Conservation (phyloP, 148 eudicot genomes). For the Arctostaphylos glauca region DNA sequence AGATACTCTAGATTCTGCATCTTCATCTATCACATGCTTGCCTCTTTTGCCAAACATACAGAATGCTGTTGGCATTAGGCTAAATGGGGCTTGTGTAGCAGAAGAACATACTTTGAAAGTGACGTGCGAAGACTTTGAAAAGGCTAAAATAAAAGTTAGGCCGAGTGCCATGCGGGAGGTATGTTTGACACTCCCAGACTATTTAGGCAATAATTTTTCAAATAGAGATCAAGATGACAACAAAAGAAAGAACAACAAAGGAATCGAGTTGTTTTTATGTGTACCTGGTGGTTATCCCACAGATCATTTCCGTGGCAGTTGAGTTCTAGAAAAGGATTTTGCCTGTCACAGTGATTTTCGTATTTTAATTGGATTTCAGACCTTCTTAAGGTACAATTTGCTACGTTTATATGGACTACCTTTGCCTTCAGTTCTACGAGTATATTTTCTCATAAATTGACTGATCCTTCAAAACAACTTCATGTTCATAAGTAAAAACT, state of each 20-base stretch:
- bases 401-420: background rate
- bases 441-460: background rate
- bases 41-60: constrained; percentile 23
- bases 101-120: constrained; percentile 36
- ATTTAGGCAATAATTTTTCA: background rate
- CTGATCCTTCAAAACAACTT: background rate
- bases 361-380: background rate
- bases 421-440: background rate
- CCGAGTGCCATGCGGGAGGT: constrained; percentile 99
- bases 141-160: constrained; percentile 75
- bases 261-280: background rate
- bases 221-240: background rate
- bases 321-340: background rate
- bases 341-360: background rate
- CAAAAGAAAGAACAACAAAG: too few species aligned
- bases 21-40: constrained; percentile 30
- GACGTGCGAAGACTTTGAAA: constrained; percentile 73
- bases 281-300: background rate
- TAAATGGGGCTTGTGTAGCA: constrained; percentile 15
- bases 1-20: constrained; percentile 34
- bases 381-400: background rate
- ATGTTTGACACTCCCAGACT: constrained; percentile 21
- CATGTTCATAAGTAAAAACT: background rate
- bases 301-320: constrained; percentile 9
- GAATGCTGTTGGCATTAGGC: constrained; percentile 12